Conservation (phyloP, 2,329 filamentous ascomycete species). For the Corinectria fuckeliana region DNA sequence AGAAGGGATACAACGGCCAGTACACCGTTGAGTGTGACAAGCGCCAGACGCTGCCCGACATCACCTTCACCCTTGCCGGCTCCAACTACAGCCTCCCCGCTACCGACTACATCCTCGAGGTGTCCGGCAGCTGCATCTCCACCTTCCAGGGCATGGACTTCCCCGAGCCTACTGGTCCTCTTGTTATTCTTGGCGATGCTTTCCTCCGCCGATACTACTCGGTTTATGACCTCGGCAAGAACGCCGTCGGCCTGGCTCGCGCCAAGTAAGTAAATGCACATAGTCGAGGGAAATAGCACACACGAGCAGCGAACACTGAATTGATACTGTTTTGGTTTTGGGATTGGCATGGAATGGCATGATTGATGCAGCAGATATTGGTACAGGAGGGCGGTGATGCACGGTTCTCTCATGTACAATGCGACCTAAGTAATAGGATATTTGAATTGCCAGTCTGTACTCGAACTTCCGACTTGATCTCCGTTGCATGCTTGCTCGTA, state of each 20-base stretch:
- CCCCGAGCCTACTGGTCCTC: constrained; percentile 84
- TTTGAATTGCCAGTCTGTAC: constrained; percentile 7
- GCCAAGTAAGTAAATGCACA: constrained; percentile 62
- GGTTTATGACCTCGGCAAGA: constrained; percentile 92
- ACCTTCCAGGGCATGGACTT: constrained; percentile 98
- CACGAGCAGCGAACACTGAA: constrained; percentile 25
- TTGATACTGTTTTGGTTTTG: constrained; percentile 18
- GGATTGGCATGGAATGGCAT: constrained; percentile 24
- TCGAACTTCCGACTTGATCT: background rate
- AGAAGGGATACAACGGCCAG: constrained; percentile 97
- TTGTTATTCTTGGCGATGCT: constrained; percentile 92
- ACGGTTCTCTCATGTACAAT: constrained; percentile 21
- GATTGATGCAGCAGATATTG: constrained; percentile 18
- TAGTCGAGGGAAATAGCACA: constrained; percentile 28
- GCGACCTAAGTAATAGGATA: constrained; percentile 34
- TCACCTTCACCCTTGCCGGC: constrained; percentile 88
- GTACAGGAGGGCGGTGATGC: constrained; percentile 11
- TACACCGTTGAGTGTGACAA: constrained; percentile 91
- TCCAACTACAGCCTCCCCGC: constrained; percentile 91
- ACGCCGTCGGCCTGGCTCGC: constrained; percentile 87
- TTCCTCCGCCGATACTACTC: constrained; percentile 90
- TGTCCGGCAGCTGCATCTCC: constrained; percentile 94
- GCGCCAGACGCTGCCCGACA: constrained; percentile 83
- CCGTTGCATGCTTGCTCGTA: background rate
- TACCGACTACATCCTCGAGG: constrained; percentile 94